phyloP scores from a whole-genome alignment of 352 stramenopile species.

The Phytophthora vignae region DNA sequence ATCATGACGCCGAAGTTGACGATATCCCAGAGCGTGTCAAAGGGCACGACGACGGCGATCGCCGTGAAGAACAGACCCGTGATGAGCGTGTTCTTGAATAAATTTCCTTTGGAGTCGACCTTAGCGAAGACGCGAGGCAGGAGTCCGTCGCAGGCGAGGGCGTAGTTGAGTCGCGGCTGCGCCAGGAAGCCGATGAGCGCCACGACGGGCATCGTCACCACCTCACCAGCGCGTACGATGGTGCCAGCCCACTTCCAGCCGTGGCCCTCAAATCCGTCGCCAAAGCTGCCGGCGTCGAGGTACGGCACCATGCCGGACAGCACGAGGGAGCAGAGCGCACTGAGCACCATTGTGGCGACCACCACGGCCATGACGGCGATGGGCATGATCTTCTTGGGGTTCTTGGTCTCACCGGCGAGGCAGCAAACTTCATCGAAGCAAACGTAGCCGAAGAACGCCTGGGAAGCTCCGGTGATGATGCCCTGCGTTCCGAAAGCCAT shows the following conservation, averaged over 20 bases:
- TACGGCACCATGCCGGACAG: constrained; percentile 84
- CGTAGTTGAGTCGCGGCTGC: constrained; percentile 94
- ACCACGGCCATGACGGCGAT: constrained; percentile 84
- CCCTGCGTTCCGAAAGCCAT: constrained; percentile 60
- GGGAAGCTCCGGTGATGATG: constrained; percentile 83
- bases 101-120: constrained; percentile 76
- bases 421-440: constrained; percentile 96
- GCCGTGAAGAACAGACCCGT: constrained; percentile 71
- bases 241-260: constrained; percentile 52
- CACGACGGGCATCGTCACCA: constrained; percentile 93
- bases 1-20: constrained; percentile 89
- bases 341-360: constrained; percentile 68
- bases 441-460: constrained; percentile 94
- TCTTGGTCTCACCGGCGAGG: constrained; percentile 82
- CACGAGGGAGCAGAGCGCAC: constrained; percentile 80
- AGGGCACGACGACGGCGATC: constrained; percentile 79
- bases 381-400: constrained; percentile 83
- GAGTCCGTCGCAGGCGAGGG: constrained; percentile 93
- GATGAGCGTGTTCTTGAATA: constrained; percentile 84
- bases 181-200: constrained; percentile 94
- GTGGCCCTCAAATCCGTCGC: constrained; percentile 55
- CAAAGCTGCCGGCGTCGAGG: constrained; percentile 53
- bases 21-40: constrained; percentile 84
- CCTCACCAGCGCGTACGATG: constrained; percentile 66
- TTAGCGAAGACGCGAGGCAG: constrained; percentile 91